A percentile compares a stretch with the other conserved stretches of the same genome.
Evolutionary conservation across 768 basidiomycete genomes (phyloP).

Genomic region (Calocera viscosa): DNA sequence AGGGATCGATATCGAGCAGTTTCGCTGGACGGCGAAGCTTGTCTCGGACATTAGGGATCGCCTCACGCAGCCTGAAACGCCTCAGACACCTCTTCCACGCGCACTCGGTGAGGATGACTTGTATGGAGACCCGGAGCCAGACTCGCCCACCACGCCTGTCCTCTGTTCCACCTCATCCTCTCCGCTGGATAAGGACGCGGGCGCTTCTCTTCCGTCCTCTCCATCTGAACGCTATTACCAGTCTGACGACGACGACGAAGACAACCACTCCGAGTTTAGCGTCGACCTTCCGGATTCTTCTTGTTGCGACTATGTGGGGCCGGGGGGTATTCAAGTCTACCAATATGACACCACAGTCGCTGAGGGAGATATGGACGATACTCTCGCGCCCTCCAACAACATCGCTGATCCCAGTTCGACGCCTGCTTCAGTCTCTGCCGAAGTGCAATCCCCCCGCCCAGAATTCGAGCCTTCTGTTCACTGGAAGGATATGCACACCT

Average conservation of each 20-base stretch:
- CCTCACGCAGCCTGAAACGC: background rate
- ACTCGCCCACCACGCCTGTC: background rate
- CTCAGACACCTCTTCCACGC: background rate
- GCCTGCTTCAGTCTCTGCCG: background rate
- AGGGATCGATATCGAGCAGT: background rate
- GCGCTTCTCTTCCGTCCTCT: background rate
- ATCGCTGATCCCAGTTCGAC: too few relatives aligned
- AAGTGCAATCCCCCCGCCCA: background rate
- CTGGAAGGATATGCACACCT: background rate
- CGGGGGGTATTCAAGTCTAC: background rate
- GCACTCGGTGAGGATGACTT: background rate
- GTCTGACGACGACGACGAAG: background rate
- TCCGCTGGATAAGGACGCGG: background rate
- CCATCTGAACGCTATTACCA: background rate
- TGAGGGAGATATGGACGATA: too few relatives aligned
- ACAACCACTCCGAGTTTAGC: background rate
- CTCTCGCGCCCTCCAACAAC: too few relatives aligned
- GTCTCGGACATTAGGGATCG: too few relatives aligned
- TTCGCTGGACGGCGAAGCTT: background rate
- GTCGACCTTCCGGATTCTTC: background rate
- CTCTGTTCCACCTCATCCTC: background rate
- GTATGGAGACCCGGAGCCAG: background rate
- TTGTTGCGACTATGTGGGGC: background rate
- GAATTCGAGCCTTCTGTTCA: background rate
- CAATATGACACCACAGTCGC: too few relatives aligned